Percentiles rank a stretch among this genome's conserved stretches.
Evolutionary conservation across 108 stramenopile genomes (phyloP).

Genomic region (Epipyxis sp.): DNA sequence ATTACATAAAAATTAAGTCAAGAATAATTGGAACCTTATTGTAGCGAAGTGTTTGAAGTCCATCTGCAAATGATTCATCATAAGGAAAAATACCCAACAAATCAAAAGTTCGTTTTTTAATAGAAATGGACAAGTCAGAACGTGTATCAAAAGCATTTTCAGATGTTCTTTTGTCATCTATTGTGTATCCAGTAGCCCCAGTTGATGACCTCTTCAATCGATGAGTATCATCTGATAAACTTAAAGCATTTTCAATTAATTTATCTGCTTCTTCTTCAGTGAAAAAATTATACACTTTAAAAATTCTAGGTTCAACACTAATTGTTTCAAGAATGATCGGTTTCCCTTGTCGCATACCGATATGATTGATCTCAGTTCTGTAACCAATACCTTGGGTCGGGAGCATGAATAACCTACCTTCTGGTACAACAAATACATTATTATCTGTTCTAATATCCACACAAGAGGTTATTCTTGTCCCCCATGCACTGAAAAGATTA

Average conservation of each 20-base stretch:
- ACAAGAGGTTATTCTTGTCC: conserved; percentile 15
- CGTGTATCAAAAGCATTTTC: background rate
- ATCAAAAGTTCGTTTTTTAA: background rate
- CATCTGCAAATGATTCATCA: background rate
- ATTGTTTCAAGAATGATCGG: conserved; percentile 49
- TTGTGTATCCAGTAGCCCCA: background rate
- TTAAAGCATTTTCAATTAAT: conserved; percentile 46
- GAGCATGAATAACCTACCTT: background rate
- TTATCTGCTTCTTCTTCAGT: conserved; percentile 44
- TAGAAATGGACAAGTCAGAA: background rate
- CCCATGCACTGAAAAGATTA: background rate
- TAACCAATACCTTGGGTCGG: background rate
- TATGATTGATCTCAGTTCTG: background rate
- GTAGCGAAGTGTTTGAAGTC: background rate
- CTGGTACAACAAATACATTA: background rate
- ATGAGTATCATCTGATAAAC: background rate
- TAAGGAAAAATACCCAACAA: conserved; percentile 14
- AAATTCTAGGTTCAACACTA: conserved; percentile 44
- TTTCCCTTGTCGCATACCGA: background rate
- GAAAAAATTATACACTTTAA: conserved; percentile 48
- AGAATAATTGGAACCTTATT: too few relatives aligned
- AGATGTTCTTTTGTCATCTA: background rate
- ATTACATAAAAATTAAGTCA: too few relatives aligned
- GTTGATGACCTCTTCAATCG: background rate
- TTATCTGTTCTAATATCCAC: background rate